phyloP scores from a whole-genome alignment of 192 early-diverging fungal genomes.

The Coemansia furcata region DNA sequence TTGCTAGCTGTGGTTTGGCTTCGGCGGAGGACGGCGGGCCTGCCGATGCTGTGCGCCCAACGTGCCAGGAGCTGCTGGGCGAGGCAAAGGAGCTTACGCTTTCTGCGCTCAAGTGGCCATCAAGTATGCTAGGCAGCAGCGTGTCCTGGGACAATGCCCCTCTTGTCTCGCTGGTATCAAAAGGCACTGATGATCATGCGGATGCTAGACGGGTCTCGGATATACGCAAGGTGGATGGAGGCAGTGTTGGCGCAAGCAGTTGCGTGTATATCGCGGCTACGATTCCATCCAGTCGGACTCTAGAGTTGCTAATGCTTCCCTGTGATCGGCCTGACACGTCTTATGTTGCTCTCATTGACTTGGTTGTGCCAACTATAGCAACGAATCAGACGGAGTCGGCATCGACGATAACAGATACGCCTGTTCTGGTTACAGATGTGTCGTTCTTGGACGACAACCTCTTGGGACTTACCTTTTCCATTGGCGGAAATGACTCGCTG shows the following conservation, averaged over 20 bases:
- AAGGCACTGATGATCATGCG: not conserved
- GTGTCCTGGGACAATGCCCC: constrained; percentile 15
- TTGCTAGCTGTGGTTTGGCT: not conserved
- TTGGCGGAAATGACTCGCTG: constrained; percentile 23
- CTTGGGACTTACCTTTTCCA: constrained; percentile 29
- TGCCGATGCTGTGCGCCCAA: not conserved
- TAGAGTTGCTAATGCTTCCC: not conserved
- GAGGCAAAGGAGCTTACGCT: constrained; percentile 11
- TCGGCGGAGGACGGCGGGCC: not conserved
- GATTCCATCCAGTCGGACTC: not conserved
- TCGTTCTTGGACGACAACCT: constrained; percentile 35
- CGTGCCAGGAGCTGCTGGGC: constrained; percentile 1
- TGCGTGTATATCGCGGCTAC: not conserved
- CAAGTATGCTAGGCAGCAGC: constrained; percentile 24
- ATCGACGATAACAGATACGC: not conserved
- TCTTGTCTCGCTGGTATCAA: not conserved
- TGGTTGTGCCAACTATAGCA: not conserved
- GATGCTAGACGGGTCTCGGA: not conserved
- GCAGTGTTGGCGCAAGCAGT: not conserved
- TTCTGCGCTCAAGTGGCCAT: constrained; percentile 33
- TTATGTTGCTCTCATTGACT: not conserved
- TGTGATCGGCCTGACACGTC: not conserved
- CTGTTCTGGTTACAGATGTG: constrained; percentile 14
- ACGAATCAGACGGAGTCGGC: not conserved
- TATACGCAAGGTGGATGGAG: not conserved